Conservation (phyloP, 768 basidiomycete genomes). For the Auricularia cornea region DNA sequence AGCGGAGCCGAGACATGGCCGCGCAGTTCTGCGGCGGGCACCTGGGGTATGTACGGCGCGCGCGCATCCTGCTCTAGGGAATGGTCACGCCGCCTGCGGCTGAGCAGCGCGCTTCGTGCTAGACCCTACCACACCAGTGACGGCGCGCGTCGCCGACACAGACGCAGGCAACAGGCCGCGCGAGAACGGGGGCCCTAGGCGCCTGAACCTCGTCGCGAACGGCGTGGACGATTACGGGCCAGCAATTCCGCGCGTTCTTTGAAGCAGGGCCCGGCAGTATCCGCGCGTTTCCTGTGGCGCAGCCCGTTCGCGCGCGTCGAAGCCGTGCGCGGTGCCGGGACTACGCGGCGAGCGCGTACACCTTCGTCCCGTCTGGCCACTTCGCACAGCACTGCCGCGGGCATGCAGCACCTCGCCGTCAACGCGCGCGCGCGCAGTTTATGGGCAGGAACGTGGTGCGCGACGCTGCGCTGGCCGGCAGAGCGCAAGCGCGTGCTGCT, state of each 20-base stretch:
- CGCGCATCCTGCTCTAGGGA: conserved; percentile 9
- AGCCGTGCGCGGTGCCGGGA: conserved; percentile 5
- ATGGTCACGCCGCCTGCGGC: conserved; percentile 9
- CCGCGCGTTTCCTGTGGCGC: conserved; percentile 6
- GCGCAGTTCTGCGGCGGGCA: background rate
- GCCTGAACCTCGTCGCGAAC: conserved; percentile 15
- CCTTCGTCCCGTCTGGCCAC: conserved; percentile 9
- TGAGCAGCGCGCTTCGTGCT: conserved; percentile 9
- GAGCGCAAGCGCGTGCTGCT: conserved; percentile 8
- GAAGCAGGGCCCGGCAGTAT: conserved; percentile 1
- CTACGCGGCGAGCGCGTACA: conserved; percentile 11
- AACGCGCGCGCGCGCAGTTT: conserved; percentile 2
- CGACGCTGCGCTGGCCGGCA: conserved; percentile 12
- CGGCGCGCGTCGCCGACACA: conserved; percentile 11
- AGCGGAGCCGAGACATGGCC: background rate
- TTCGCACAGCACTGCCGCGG: conserved; percentile 8
- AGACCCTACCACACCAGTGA: conserved; percentile 2
- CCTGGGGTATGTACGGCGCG: conserved; percentile 3
- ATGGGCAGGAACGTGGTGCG: conserved; percentile 10
- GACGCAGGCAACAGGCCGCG: conserved; percentile 13
- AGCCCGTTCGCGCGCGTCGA: conserved; percentile 8
- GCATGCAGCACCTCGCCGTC: conserved; percentile 1
- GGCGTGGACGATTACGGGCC: conserved; percentile 10
- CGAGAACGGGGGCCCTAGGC: conserved; percentile 4
- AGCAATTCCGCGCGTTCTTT: conserved; percentile 11